These are phyloP conservation scores for Apostasia ramifera DNA, from an alignment of 106 monocot genomes.

Conservation along the genomic window DNA sequence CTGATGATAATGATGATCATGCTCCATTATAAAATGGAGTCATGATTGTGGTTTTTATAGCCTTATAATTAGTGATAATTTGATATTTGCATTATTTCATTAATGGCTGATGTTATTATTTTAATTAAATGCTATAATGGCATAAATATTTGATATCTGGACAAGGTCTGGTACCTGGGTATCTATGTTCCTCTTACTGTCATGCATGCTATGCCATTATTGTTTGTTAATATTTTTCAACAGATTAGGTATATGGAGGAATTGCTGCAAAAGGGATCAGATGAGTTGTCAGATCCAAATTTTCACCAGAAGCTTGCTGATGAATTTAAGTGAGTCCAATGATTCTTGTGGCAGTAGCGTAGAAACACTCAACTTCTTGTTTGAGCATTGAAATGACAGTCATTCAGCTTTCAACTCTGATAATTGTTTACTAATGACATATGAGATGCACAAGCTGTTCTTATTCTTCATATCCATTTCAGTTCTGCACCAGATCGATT, in stretches of 20 bases:
- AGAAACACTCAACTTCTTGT: not conserved
- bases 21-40: too few relatives aligned
- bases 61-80: too few relatives aligned
- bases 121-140: not conserved
- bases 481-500: not conserved
- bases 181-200: not conserved
- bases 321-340: slow-evolving; percentile 9
- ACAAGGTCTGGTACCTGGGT: not conserved
- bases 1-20: too few relatives aligned
- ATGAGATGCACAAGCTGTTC: not conserved
- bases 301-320: slow-evolving; percentile 6
- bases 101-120: not conserved
- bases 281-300: not conserved
- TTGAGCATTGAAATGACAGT: not conserved
- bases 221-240: not conserved
- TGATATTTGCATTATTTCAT: not conserved
- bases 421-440: slow-evolving; percentile 1
- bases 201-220: not conserved
- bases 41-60: too few relatives aligned
- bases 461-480: not conserved
- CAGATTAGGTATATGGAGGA: slow-evolving; percentile 4
- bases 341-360: not conserved
- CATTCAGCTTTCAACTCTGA: not conserved
- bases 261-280: slow-evolving; percentile 1
- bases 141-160: not conserved